Base-by-base conservation (phyloP, 1,139 yeast genomes). In the Yamadazyma blattariae region DNA sequence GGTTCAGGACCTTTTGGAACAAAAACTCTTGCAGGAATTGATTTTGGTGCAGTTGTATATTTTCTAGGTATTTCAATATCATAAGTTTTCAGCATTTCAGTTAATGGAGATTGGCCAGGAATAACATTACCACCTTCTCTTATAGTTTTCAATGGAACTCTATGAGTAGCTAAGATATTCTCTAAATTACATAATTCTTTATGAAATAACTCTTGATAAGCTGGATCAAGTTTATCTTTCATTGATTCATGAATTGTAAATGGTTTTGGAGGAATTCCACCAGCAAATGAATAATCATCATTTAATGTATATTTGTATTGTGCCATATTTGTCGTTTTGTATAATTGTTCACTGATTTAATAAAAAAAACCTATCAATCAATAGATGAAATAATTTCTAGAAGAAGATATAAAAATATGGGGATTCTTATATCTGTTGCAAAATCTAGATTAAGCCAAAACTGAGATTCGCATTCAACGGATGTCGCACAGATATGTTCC, bases 101-200 rank as follows among this genome's bases (percentile, higher is more conserved):
- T 46, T 29, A 53, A 40, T 3, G 67, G 61, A 17, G 64, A 48
- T 41, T 64, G 73, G 7, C 74, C 74, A 0, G 74, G 74, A 41
- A 68, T 63, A n/a, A 67, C 68, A 38, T 65, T 67, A 2, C 76
- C 76, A n/a, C 67, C 70, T 1, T 56, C 57, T 41, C 71, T 56
- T 14, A 65, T 52, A 15, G 45, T 45, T 2, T 51, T 56, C 38
- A 71, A 54, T 7, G 74, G 74, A 8, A 51, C 54, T 36, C 70
- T 52, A 40, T 70, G 72, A 11, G 74, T 68, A 43, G 63, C 69
- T 19, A 67, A 47, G 27, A 70, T 56, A 36, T 55, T 57, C 14
- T 67, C 59, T 26, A 58, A 52, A 24, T 52, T 39, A 20, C 54
- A 44, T 40, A 71, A 48, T 31, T 55, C 38, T 21, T 50, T 39